Base-by-base conservation (phyloP, 352 stramenopile genomes). In the Phytophthora vignae region DNA sequence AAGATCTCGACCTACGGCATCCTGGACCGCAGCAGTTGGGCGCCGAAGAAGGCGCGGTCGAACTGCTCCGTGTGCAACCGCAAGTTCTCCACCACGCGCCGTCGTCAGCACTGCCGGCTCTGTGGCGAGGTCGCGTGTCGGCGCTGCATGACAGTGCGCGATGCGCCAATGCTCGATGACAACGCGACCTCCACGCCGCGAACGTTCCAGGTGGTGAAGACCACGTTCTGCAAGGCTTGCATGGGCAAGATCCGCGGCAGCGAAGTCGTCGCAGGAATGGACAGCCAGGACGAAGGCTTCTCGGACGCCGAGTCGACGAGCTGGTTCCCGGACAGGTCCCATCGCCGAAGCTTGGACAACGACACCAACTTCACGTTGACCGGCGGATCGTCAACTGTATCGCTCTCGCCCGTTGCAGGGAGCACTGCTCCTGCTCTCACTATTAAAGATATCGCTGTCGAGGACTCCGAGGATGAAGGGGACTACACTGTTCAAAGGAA, bases 41-140 rank as follows among this genome's bases (percentile, higher is more conserved):
- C 90, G 4, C 61, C 82, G 7, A 88, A 90, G 54, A 70, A 72
- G 31, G 64, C 76, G 44, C 72, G 81, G 4, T 54, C 73, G 0
- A 76, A 79, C 55, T 95, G 87, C 46, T 64, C 67, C 33, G 82
- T 93, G 29, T 95, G 87, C 69, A 80, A 83, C 40, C 77, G 81
- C 36, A 74, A 78, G 27, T 95, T 95, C 44, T 76, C 74, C 10
- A 63, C 85, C 12, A 90, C 83, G 67, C 83, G 85, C 38, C 82
- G 84, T 1, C 83, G 86, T 11, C 87, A 95, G 66, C 87, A 94
- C 68, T 94, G 87, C 42, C 87, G 87, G 9, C 71, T 94, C 27
- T 94, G 87, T 50, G 87, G 87, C n/a, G 87, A 94, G 19, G 81
- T 94, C 25, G 82, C 88, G 31, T 94, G 87, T 62, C 73, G 85